Evolutionary conservation across 257 asterid species (phyloP), one percentile per base, ranked within the genome.

Genomic region (Penstemon eatonii): DNA sequence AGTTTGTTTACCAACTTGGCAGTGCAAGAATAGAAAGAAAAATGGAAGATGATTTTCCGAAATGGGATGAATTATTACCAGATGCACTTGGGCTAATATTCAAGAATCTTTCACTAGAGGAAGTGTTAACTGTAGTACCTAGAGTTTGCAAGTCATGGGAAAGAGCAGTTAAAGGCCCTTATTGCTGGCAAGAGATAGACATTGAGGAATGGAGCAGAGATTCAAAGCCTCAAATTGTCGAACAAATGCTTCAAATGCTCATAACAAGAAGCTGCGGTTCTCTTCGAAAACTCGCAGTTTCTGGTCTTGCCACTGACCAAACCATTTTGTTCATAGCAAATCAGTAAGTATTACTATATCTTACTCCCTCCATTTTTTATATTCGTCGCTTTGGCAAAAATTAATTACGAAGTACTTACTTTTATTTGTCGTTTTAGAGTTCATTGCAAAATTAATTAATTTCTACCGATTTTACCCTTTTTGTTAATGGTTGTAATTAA

Each of bases 171-270:
- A 73, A 2, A 45, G 96, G 96, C 9, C 95, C 95, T 38, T 90
- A 86, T 69, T 92, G 97, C 74, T 92, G 95, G 97, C 95, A 87
- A 79, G 95, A 88, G 80, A 92, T 92, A 13, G 96, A 92, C 59
- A 82, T 92, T 38, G 97, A 87, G 68, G 96, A 90, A 56, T 92
- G 98, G 98, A 87, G 98, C 79, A 73, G 70, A 33, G 72, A 66
- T 45, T 43, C 55, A 60, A 69, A 80, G 67, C 87, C 91, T 0
- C 81, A 81, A 53, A 42, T 58, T 4, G 78, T 87, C 4, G 93
- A 90, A 39, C 78, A 72, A 33, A 83, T 92, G 98, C 84, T 87
- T 63, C 87, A 63, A 43, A 69, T 86, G 67, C 87, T 90, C 11
- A 75, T 89, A 10, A 45, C 86, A 4, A 74, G 97, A 78, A 87